Base-by-base conservation (phyloP, 352 stramenopile species). In the Pythium rishiriense region DNA sequence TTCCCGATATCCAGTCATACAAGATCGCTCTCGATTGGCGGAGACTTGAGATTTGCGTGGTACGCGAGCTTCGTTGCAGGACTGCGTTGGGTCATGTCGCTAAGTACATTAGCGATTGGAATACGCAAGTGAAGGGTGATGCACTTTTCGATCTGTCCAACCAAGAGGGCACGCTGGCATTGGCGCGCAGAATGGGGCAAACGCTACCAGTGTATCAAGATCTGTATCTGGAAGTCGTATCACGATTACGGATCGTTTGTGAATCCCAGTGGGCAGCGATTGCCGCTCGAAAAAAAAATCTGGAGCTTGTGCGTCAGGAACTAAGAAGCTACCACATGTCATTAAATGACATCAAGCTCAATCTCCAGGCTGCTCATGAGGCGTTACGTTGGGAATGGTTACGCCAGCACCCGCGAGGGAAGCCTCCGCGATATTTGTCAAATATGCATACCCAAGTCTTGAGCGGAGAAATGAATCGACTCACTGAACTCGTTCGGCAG, bases 61-160 rank as follows among this genome's bases (percentile, higher is more conserved):
- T 68, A 0, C n/a, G 54, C 14, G 61, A 62, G 21, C 29, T 21
- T 1, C 19, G 21, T 26, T 31, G 25, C 19, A 41, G 61, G 19
- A 25, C 14, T 3, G 61, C 61, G 6, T n/a, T 68, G 17, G 21
- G 54, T 17, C 29, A 35, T 8, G 51, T 68, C 12, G 61, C 25
- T 1, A 10, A 19, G 26, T 62, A 68, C 46, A 62, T 68, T 33
- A 14, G 22, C 41, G 31, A 42, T 29, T 60, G 50, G 39, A 66
- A 66, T 25, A 9, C 9, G 2, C 37, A 26, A 33, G 33, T 39
- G 10, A 15, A 26, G n/a, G n/a, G 15, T 2, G 22, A 7, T 1
- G 43, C 53, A 24, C n/a, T 63, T 4, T 69, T 69, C n/a, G 62
- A 69, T 29, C 28, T 69, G n/a, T 31, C 25, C 1, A 37, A 63